Conservation (phyloP, 192 early-diverging fungal species). For the Coemansia sp. region DNA sequence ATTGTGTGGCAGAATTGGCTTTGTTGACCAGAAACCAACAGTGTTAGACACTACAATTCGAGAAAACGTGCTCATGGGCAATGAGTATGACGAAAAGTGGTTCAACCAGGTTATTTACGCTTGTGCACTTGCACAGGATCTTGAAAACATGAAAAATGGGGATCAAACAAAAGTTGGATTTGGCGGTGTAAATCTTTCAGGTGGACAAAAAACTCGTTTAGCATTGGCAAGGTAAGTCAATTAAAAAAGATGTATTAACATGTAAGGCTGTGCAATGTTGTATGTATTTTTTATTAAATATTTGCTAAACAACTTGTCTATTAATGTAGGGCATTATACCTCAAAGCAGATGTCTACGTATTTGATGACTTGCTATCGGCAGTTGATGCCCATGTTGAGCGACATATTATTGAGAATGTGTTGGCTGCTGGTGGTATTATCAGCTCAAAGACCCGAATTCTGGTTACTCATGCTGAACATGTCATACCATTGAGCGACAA, state of each 20-base stretch:
- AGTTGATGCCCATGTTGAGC: constrained; percentile 62
- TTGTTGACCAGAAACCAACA: constrained; percentile 44
- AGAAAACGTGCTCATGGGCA: constrained; percentile 52
- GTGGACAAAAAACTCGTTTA: constrained; percentile 67
- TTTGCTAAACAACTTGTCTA: not conserved
- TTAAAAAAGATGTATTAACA: not conserved
- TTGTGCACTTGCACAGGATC: constrained; percentile 32
- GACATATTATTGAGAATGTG: constrained; percentile 57
- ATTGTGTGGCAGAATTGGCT: constrained; percentile 60
- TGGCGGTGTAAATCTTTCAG: constrained; percentile 58
- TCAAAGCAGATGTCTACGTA: constrained; percentile 61
- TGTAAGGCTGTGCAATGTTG: not conserved
- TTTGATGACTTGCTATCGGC: constrained; percentile 73
- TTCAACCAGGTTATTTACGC: constrained; percentile 26
- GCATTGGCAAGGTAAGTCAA: constrained; percentile 55
- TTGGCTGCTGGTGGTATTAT: constrained; percentile 33
- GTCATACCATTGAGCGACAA: constrained; percentile 24
- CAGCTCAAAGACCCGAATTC: constrained; percentile 45
- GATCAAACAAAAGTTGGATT: constrained; percentile 60
- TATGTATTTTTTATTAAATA: constrained; percentile 1
- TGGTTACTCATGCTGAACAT: constrained; percentile 47
- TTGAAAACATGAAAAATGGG: constrained; percentile 3
- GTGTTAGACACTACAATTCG: constrained; percentile 47
- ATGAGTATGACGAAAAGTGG: constrained; percentile 28
- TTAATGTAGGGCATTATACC: constrained; percentile 60